These are phyloP conservation scores for Wallacemonas sp. DNA, from an alignment of 208 protist species.

Conservation along the genomic window DNA sequence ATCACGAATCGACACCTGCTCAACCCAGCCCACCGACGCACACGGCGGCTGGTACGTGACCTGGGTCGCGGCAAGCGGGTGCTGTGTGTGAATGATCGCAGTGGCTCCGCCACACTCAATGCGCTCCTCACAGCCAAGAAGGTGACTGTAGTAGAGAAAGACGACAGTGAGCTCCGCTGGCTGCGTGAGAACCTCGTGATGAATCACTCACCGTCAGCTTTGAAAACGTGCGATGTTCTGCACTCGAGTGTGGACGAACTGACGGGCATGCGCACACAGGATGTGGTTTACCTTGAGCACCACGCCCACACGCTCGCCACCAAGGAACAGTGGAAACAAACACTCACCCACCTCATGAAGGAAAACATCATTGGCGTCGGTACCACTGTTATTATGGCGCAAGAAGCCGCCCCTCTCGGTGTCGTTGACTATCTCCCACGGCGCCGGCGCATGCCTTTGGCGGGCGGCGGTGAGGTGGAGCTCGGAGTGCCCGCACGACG, in stretches of 20 bases:
- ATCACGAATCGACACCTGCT: constrained; percentile 55
- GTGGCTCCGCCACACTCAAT: constrained; percentile 65
- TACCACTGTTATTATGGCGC: constrained; percentile 63
- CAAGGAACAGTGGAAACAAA: constrained; percentile 49
- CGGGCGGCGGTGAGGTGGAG: constrained; percentile 10
- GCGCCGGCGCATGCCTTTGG: constrained; percentile 15
- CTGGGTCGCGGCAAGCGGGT: constrained; percentile 63
- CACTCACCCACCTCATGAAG: constrained; percentile 37
- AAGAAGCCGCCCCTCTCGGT: constrained; percentile 68
- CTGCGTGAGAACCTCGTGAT: constrained; percentile 65
- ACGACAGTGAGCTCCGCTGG: constrained; percentile 44
- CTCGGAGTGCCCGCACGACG: not conserved
- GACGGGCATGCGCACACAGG: constrained; percentile 21
- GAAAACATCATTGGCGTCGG: constrained; percentile 56
- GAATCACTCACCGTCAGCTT: constrained; percentile 64
- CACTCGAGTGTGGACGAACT: constrained; percentile 45
- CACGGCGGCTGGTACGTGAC: constrained; percentile 68
- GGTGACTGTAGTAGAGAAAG: constrained; percentile 62
- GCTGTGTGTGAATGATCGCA: constrained; percentile 77
- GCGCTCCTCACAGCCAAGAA: constrained; percentile 76
- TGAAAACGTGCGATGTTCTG: constrained; percentile 59
- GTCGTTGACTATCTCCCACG: constrained; percentile 50
- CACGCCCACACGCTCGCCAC: constrained; percentile 48
- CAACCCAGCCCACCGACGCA: constrained; percentile 65
- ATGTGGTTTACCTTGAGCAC: constrained; percentile 80